Evolutionary conservation across 176 grass and related monocot species (phyloP), one percentile per base, ranked within the genome.

Genomic region (Alloteropsis semialata): DNA sequence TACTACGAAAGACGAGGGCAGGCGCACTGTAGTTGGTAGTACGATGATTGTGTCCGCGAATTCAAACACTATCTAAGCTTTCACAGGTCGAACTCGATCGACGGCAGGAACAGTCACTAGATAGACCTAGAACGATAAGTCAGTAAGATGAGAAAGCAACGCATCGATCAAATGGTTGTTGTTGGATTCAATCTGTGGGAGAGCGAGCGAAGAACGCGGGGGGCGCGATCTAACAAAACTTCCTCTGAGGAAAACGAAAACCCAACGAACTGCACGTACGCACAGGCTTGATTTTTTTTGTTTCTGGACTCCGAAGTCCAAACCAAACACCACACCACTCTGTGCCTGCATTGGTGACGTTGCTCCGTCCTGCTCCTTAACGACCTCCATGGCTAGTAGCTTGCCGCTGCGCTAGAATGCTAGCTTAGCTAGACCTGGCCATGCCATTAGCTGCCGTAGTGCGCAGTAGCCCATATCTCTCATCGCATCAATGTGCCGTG

Each of bases 401-500:
- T 22, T 63, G 7, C 3, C 46, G 76, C 33, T 76, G 55, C 45
- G 39, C n/a, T n/a, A 55, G 39, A 42, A 19, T 30, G 63, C 19
- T 49, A 28, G 16, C 21, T 16, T 19, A 17, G 4, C 18, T 6
- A 19, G 28, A 34, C 5, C 8, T 45, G 79, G 46, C 25, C 75
- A 24, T n/a, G n/a, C 36, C 24, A 10, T 11, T 57, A 39, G 13
- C 49, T 39, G 5, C 22, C 27, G 12, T 38, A 39, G 10, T 10
- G 9, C 17, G 17, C 21, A 37, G 19, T 79, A 32, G 76, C 75
- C 55, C 75, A 62, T 78, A 61, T 60, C 51, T 37, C 55, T 72
- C 50, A 22, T 37, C 55, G 62, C 50, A 22, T 69, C 63, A 59
- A 8, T 42, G 76, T 85, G 82, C 69, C 51, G 51, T 62, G 76